Evolutionary conservation across 2,329 filamentous ascomycete species (phyloP), one percentile per base, ranked within the genome.

Genomic region (Claviceps sorghi): DNA sequence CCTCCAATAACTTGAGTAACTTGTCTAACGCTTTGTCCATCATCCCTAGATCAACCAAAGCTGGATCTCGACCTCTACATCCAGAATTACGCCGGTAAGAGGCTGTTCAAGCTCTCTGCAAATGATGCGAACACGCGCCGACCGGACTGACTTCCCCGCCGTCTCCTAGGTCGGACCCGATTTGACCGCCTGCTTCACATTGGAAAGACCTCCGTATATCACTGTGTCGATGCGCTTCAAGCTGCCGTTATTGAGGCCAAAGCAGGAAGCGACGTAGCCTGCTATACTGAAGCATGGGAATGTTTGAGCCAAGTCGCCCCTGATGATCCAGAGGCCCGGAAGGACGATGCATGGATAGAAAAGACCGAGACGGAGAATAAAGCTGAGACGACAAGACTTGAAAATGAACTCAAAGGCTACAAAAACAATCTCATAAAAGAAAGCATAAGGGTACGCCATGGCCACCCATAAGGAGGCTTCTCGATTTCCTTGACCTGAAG

Each of bases 351-450:
- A n/a, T 97, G 91, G 91, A 76, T 84, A n/a, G 77, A 84, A 8
- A 73, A 71, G 53, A 84, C 78, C 40, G 79, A 82, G 22, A 79
- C 79, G 56, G 71, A 77, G 50, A 87, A 90, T 60, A 79, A 79
- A 58, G 69, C 72, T 1, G 85, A 95, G 66, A 83, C 83, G 1
- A 74, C 80, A 52, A 79, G 85, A n/a, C 73, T 97, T 52, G 88
- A 96, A 64, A 72, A 78, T 17, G 88, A 97, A 67, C 74, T 98
- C 21, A 90, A 89, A 66, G 84, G 84, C 1, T 97, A 97, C 68
- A 95, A 93, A 69, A 95, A 96, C 64, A 98, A 97, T 61, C 71
- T 97, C 44, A 89, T 98, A 61, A 95, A 96, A 65, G 93, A 98
- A 70, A 96, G 89, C 70, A 95, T 97, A 61, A 72, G 90, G 59